Base-by-base conservation (phyloP, 768 basidiomycete genomes). In the Mrakia frigida region DNA sequence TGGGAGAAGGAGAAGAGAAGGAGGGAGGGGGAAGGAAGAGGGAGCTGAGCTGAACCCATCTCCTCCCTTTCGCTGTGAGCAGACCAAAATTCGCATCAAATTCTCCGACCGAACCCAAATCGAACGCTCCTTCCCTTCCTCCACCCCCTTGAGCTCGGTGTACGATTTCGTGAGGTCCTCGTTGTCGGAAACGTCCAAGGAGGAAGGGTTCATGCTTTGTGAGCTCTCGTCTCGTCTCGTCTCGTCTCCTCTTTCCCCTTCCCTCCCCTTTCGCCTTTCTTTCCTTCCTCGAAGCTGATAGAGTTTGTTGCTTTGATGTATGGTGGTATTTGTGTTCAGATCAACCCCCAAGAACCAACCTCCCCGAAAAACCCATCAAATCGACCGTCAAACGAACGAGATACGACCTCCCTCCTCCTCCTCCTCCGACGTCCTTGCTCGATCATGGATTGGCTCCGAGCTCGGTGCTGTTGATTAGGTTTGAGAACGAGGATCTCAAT, bases 51-150 rank as follows among this genome's bases (percentile, higher is more conserved):
- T 18, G 14, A 18, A 18, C 16, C 13, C 65, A 52, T 56, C 60
- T 74, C 35, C 43, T 52, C 28, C 16, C 35, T 28, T 37, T 39
- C 0, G 2, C 13, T 35, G 3, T 11, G 0, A 33, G 6, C 39
- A 77, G 77, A 70, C 77, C 52, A 77, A 77, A 56, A 77, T 77
- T 35, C 50, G 77, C 13, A 70, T 77, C 71, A 77, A 77, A 52
- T 77, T 77, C 63, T 67, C 77, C 1, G 71, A 73, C 31, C 71
- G 77, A 14, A 77, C 77, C 25, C 41, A 73, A n/a, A 59, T 77
- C 28, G 71, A 77, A 39, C 50, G 71, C 7, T 18, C 59, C 13
- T 77, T 77, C 73, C 73, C 72, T 10, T 77, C 77, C 1, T 2
- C 35, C 7, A 53, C 72, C 9, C 35, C 63, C 25, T 16, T 77